Percentiles rank a stretch among this genome's conserved stretches.
Conservation (phyloP, 2,329 filamentous ascomycete species). For the Penicillium sp. region DNA sequence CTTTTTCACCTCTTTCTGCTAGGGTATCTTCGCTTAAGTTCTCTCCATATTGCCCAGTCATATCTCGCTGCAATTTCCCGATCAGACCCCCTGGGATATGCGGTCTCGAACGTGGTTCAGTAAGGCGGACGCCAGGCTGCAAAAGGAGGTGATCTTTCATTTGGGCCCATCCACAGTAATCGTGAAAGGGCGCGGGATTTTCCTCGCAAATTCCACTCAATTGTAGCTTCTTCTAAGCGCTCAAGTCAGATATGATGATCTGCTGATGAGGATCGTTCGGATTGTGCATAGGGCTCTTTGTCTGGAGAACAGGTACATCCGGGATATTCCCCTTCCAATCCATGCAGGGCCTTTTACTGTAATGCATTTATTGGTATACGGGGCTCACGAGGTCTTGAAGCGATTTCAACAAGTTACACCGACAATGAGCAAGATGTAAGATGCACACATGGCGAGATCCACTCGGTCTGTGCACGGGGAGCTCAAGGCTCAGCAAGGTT, state of each 20-base stretch:
- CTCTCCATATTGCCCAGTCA: not conserved
- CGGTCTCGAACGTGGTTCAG: constrained; percentile 23
- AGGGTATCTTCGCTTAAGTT: not conserved
- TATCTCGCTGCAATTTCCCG: constrained; percentile 14
- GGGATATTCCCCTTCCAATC: constrained; percentile 1
- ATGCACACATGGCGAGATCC: constrained; percentile 20
- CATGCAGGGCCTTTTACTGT: not conserved
- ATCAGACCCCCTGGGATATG: constrained; percentile 7
- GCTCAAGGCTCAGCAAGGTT: constrained; percentile 14
- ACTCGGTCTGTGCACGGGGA: constrained; percentile 7
- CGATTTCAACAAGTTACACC: constrained; percentile 16
- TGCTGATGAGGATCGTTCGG: constrained; percentile 5
- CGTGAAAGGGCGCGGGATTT: constrained; percentile 6
- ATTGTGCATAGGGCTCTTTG: constrained; percentile 3
- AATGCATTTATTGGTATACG: constrained; percentile 7
- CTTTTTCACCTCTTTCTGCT: not conserved
- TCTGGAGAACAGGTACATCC: constrained; percentile 4
- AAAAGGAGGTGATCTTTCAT: constrained; percentile 1
- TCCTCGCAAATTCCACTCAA: not conserved
- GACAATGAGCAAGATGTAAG: constrained; percentile 9
- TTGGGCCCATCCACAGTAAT: constrained; percentile 1
- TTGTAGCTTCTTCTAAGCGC: not conserved
- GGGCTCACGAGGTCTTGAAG: constrained; percentile 9
- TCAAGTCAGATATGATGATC: not conserved
- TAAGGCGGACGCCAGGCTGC: constrained; percentile 13